These are phyloP conservation scores for Lagenaria siceraria DNA, from an alignment of 306 rosid species.

Conservation along the genomic window DNA sequence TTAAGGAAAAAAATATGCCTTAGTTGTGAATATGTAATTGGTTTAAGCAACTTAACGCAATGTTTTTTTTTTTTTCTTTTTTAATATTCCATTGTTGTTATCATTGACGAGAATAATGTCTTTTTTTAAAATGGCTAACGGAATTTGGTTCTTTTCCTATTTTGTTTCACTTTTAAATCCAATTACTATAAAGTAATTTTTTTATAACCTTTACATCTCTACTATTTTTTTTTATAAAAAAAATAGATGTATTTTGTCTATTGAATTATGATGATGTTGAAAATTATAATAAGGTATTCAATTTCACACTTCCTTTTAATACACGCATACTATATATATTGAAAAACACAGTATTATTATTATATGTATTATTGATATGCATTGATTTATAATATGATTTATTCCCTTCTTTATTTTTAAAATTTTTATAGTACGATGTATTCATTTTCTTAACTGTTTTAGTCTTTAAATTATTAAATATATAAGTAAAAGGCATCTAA, in stretches of 20 bases:
- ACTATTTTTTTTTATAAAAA: too few species aligned
- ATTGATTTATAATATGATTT: background rate
- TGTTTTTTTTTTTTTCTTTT: background rate
- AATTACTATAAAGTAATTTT: background rate
- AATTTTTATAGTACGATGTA: too few species aligned
- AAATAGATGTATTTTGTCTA: background rate
- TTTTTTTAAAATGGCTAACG: background rate
- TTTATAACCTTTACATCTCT: background rate
- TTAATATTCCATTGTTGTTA: background rate
- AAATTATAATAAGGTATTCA: background rate
- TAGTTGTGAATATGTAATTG: background rate
- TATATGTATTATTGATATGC: too few species aligned
- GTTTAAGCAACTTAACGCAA: background rate
- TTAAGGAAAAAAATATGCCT: background rate
- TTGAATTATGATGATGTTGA: too few species aligned
- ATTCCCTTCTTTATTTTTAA: too few species aligned
- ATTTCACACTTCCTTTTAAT: too few species aligned
- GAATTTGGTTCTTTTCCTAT: background rate
- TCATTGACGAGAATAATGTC: background rate
- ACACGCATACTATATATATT: too few species aligned
- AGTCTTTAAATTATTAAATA: too few species aligned
- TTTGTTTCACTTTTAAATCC: background rate
- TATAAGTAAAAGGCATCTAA: too few species aligned
- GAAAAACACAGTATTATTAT: too few species aligned
- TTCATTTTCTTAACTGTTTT: too few species aligned